A percentile compares a stretch with the other conserved stretches of the same genome.
Conservation (phyloP, 768 basidiomycete genomes). For the Hygrophorus pudorinus region DNA sequence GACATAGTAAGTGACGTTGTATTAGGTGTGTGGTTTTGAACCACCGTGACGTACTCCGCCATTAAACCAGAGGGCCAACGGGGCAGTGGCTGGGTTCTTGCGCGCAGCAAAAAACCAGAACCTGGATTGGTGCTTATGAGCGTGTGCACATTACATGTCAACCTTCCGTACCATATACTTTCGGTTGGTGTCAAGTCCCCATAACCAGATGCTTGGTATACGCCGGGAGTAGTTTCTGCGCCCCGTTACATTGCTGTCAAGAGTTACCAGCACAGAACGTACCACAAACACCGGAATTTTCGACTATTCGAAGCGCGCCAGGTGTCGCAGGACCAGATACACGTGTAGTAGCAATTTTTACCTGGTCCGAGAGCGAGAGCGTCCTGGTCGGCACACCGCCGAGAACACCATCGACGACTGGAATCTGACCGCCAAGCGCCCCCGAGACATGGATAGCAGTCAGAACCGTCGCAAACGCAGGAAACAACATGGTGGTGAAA, state of each 20-base stretch:
- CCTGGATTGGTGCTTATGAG: slow-evolving; percentile 22
- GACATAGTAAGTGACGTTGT: neutral
- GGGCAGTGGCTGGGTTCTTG: slow-evolving; percentile 49
- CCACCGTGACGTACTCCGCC: slow-evolving; percentile 34
- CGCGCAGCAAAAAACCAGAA: slow-evolving; percentile 65
- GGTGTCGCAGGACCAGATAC: slow-evolving; percentile 18
- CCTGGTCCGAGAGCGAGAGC: slow-evolving; percentile 10
- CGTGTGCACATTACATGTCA: neutral
- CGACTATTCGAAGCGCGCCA: slow-evolving; percentile 42
- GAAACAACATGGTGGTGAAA: neutral
- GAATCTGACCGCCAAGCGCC: slow-evolving; percentile 27
- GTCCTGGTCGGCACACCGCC: slow-evolving; percentile 29
- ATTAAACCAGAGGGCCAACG: slow-evolving; percentile 61
- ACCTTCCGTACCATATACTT: slow-evolving; percentile 40
- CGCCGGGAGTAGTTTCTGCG: slow-evolving; percentile 49
- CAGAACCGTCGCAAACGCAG: neutral
- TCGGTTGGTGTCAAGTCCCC: slow-evolving; percentile 46
- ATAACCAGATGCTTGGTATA: slow-evolving; percentile 55
- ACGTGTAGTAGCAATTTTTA: slow-evolving; percentile 14
- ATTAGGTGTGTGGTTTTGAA: neutral
- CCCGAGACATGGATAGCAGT: neutral
- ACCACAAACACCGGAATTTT: slow-evolving; percentile 59
- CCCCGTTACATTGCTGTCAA: neutral
- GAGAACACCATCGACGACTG: slow-evolving; percentile 37
- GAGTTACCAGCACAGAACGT: slow-evolving; percentile 3